Conservation (phyloP, 192 early-diverging fungal genomes). For the Chytriomyces hyalinus region DNA sequence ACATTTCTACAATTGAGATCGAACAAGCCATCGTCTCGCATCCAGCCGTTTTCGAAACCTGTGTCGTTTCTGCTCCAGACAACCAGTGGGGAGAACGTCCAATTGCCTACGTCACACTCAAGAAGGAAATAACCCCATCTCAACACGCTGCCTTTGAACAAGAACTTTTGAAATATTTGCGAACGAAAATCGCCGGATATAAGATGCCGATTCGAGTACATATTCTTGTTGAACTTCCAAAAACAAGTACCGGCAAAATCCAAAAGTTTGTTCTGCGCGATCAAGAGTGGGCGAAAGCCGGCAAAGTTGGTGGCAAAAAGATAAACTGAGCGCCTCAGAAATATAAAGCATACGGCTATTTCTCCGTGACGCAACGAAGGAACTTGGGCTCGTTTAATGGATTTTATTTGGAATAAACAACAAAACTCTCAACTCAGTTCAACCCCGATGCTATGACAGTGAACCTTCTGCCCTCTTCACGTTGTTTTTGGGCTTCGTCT, state of each 20-base stretch:
- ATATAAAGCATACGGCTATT: background rate
- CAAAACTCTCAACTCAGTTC: too few relatives aligned
- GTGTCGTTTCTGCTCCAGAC: constrained; percentile 62
- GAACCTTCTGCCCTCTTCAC: background rate
- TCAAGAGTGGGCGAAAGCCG: constrained; percentile 49
- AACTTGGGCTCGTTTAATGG: background rate
- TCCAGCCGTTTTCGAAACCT: constrained; percentile 58
- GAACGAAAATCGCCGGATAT: constrained; percentile 55
- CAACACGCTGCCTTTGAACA: constrained; percentile 10
- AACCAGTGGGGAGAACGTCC: constrained; percentile 68
- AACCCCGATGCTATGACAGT: background rate
- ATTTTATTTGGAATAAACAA: too few relatives aligned
- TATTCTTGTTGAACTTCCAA: constrained; percentile 56
- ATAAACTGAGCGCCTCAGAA: constrained; percentile 17
- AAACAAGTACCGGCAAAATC: constrained; percentile 58
- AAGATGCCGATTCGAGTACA: constrained; percentile 56
- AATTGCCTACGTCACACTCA: constrained; percentile 59
- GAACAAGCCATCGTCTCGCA: constrained; percentile 58
- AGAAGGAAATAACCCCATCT: background rate
- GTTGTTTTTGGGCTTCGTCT: background rate
- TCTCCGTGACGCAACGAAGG: background rate
- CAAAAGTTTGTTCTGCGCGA: constrained; percentile 63
- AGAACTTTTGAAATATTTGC: constrained; percentile 47
- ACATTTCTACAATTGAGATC: constrained; percentile 62
- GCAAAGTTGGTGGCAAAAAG: constrained; percentile 35